Evolutionary conservation across 2,329 filamentous ascomycete species (phyloP).

Genomic region (Fusarium equiseti): DNA sequence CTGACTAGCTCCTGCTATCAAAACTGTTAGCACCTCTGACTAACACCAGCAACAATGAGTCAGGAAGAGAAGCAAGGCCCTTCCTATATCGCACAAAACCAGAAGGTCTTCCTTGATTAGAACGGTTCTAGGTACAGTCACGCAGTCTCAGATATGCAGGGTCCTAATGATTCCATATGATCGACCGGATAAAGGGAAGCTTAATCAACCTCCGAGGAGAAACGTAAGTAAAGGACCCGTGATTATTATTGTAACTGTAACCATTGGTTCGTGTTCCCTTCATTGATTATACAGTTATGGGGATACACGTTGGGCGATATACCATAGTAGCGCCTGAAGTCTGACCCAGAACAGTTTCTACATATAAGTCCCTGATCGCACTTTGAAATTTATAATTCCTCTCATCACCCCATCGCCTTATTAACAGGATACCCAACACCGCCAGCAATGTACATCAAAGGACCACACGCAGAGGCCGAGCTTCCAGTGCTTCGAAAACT

Average conservation of each 20-base stretch:
- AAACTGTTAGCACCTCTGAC: not conserved
- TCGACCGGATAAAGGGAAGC: not conserved
- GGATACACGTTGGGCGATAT: not conserved
- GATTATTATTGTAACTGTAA: not conserved
- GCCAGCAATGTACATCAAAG: conserved; percentile 68
- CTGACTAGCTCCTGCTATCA: not conserved
- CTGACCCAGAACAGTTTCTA: not conserved
- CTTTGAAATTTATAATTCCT: not conserved
- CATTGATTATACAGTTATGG: not conserved
- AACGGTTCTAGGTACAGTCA: conserved; percentile 21
- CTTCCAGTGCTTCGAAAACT: conserved; percentile 65
- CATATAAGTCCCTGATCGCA: not conserved
- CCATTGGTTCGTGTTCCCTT: conserved; percentile 6
- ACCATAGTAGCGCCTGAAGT: not conserved
- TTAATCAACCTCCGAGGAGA: conserved; percentile 12
- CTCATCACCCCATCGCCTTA: not conserved
- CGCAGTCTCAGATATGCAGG: conserved; percentile 7
- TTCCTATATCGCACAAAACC: not conserved
- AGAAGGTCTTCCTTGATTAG: conserved; percentile 17
- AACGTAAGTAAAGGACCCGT: not conserved
- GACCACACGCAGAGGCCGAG: conserved; percentile 63
- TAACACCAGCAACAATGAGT: not conserved
- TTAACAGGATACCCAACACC: accelerated
- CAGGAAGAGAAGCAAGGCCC: not conserved
- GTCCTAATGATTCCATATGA: conserved; percentile 27